A percentile compares a stretch with the other conserved stretches of the same genome.
phyloP scores from a whole-genome alignment of 768 basidiomycete genomes.

The Kondoa subrosea region DNA sequence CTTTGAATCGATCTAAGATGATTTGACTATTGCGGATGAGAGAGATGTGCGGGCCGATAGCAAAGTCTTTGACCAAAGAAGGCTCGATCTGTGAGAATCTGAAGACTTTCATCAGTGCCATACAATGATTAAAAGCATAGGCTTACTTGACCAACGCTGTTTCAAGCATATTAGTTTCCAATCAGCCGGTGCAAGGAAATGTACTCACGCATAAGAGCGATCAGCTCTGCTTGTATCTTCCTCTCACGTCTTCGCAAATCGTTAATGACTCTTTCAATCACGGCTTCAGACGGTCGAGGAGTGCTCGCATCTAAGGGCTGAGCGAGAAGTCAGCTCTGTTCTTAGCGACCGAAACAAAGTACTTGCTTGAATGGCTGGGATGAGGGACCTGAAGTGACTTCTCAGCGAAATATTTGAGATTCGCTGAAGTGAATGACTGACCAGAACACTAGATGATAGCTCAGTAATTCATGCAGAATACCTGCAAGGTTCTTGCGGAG shows the following conservation, averaged over 20 bases:
- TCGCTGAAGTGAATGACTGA: neutral
- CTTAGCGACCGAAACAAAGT: neutral
- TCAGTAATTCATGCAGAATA: constrained; percentile 6
- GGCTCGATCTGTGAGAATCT: constrained; percentile 11
- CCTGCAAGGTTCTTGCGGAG: constrained; percentile 12
- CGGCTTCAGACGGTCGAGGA: neutral
- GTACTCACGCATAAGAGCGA: constrained; percentile 3
- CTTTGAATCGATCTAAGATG: constrained; percentile 8
- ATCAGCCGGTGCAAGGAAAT: neutral
- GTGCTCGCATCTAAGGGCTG: neutral
- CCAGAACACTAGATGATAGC: constrained; percentile 13
- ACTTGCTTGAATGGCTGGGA: neutral
- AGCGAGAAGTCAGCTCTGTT: neutral
- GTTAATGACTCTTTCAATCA: constrained; percentile 2
- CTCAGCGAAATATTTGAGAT: constrained; percentile 5
- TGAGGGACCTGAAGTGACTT: neutral
- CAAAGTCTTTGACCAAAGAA: neutral
- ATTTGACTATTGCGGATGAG: constrained; percentile 3
- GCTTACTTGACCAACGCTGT: constrained; percentile 11
- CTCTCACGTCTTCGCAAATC: constrained; percentile 10
- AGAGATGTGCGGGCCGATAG: neutral
- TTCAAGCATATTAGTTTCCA: too few relatives aligned
- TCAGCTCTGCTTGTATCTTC: constrained; percentile 13
- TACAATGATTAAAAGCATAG: constrained; percentile 13
- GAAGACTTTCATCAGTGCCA: constrained; percentile 6